Evolutionary conservation across 768 basidiomycete genomes (phyloP).

Genomic region (Amanita subjunquillea): DNA sequence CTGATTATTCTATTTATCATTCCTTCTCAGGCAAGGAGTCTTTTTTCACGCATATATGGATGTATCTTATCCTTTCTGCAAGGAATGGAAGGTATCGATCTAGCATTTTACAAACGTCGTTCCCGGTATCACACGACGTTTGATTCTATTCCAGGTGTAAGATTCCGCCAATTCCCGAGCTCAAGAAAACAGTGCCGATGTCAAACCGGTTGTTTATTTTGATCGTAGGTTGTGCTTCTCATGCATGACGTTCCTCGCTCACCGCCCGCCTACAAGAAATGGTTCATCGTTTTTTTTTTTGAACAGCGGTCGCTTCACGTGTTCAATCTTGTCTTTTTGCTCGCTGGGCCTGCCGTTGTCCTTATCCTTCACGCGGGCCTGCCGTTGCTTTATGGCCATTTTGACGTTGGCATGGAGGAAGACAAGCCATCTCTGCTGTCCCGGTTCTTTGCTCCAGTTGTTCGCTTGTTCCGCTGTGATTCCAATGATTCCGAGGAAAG

Average conservation of each 20-base stretch:
- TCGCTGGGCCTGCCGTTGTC: constrained; percentile 49
- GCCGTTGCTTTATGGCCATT: constrained; percentile 10
- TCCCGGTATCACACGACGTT: constrained; percentile 70
- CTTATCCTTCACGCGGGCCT: constrained; percentile 26
- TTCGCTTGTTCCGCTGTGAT: too few species aligned
- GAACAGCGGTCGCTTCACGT: constrained; percentile 38
- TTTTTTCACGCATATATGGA: not conserved
- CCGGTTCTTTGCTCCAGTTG: too few species aligned
- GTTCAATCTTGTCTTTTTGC: constrained; percentile 47
- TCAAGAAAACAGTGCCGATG: constrained; percentile 11
- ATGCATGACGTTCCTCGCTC: not conserved
- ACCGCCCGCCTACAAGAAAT: not conserved
- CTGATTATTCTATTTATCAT: constrained; percentile 63
- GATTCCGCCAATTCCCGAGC: constrained; percentile 15
- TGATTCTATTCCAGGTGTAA: constrained; percentile 53
- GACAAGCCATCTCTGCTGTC: constrained; percentile 4
- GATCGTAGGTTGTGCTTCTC: constrained; percentile 40
- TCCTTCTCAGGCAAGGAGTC: constrained; percentile 11
- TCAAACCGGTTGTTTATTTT: constrained; percentile 50
- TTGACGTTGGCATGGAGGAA: constrained; percentile 1
- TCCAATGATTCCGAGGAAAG: too few species aligned
- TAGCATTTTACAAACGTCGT: constrained; percentile 70
- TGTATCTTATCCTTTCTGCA: constrained; percentile 1
- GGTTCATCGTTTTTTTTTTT: constrained; percentile 47
- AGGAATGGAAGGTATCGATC: constrained; percentile 61